Evolutionary conservation across 225 moss, liverwort and hornwort species (phyloP).

Genomic region (Marchantia paleacea): DNA sequence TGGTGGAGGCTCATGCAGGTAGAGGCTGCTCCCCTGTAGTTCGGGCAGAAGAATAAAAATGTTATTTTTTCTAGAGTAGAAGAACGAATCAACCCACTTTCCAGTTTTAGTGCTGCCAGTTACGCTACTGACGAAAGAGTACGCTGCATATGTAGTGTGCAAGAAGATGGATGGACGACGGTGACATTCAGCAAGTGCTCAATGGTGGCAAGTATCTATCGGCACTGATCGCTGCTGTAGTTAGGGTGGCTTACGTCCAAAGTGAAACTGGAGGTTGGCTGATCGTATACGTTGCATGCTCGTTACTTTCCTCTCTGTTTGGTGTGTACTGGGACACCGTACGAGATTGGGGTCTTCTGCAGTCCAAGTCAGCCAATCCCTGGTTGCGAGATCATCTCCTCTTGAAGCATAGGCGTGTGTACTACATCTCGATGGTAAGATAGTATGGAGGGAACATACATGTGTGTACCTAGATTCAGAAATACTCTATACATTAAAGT

Average conservation of each 20-base stretch:
- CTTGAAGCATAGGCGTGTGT: constrained; percentile 27
- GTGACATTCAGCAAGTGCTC: constrained; percentile 31
- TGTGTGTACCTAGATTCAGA: no score
- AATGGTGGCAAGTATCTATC: constrained; percentile 45
- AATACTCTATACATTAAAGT: no score
- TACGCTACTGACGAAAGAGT: no score
- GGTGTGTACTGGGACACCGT: constrained; percentile 46
- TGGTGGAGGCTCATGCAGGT: constrained; percentile 55
- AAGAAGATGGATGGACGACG: constrained; percentile 43
- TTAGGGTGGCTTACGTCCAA: constrained; percentile 31
- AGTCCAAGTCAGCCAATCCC: constrained; percentile 39
- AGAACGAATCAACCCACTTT: not conserved
- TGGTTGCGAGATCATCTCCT: constrained; percentile 41
- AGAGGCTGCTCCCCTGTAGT: not conserved
- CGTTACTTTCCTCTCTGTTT: constrained; percentile 29
- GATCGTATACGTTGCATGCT: constrained; percentile 20
- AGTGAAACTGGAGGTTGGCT: not conserved
- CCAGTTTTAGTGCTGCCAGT: not conserved
- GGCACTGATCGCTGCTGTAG: constrained; percentile 25
- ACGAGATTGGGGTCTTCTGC: constrained; percentile 44
- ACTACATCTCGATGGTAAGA: constrained; percentile 42
- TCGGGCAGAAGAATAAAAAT: not conserved
- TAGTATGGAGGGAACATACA: no score
- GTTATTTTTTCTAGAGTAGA: not conserved
- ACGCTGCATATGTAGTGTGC: constrained; percentile 25